Conservation (phyloP, 2,329 filamentous ascomycete genomes). For the Immersiporthe knoxdaviesiana region DNA sequence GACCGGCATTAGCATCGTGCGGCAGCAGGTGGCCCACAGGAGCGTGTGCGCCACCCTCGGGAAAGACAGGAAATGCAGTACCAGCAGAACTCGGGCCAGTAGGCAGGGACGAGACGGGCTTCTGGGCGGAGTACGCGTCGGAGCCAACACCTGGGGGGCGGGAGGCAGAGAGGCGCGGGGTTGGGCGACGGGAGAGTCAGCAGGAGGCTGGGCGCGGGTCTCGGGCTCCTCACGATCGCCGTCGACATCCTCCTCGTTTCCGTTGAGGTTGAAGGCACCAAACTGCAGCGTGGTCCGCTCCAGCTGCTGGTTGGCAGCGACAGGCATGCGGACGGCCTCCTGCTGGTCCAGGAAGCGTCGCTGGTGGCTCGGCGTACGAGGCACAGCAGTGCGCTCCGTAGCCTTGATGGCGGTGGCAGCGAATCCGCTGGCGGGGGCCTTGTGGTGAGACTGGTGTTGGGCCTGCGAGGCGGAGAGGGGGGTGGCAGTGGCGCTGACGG, state of each 20-base stretch:
- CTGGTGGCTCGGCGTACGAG: slow-evolving; percentile 77
- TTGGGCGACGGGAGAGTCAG: slow-evolving; percentile 85
- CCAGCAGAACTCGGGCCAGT: slow-evolving; percentile 45
- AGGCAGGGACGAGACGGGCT: slow-evolving; percentile 54
- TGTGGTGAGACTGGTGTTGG: slow-evolving; percentile 58
- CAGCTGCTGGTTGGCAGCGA: slow-evolving; percentile 80
- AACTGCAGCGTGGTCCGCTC: slow-evolving; percentile 94
- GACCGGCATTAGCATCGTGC: slow-evolving; percentile 21
- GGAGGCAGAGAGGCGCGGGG: slow-evolving; percentile 88
- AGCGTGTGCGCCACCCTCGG: slow-evolving; percentile 12
- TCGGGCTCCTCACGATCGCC: slow-evolving; percentile 94
- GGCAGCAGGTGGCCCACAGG: background rate
- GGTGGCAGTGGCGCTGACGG: slow-evolving; percentile 64
- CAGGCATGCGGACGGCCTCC: slow-evolving; percentile 95
- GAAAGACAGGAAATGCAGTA: slow-evolving; percentile 31
- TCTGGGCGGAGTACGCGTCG: slow-evolving; percentile 59
- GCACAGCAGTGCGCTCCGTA: slow-evolving; percentile 59
- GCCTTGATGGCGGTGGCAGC: slow-evolving; percentile 84
- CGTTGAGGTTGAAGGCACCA: slow-evolving; percentile 89
- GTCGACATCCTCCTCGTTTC: slow-evolving; percentile 84
- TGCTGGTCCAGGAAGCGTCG: slow-evolving; percentile 91
- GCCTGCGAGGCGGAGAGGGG: slow-evolving; percentile 68
- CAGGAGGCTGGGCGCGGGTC: slow-evolving; percentile 89
- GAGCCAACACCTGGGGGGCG: slow-evolving; percentile 57
- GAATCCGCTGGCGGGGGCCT: slow-evolving; percentile 71